Conservation (phyloP, 148 eudicot species). For the Pouteria glomerata region DNA sequence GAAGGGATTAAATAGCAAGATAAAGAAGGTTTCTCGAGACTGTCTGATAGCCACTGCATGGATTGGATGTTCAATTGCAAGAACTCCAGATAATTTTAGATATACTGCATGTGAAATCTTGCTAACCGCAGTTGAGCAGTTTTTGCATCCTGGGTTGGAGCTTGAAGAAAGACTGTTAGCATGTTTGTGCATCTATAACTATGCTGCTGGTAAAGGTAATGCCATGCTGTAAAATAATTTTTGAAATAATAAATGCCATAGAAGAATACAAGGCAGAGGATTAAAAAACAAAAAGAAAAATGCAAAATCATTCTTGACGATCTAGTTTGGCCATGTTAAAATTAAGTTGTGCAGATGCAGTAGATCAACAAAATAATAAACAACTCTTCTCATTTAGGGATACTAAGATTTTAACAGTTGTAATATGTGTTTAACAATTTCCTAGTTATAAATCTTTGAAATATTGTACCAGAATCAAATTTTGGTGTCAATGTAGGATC, state of each 20-base stretch:
- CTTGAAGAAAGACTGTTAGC: constrained; percentile 58
- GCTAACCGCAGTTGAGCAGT: constrained; percentile 37
- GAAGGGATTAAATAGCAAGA: constrained; percentile 42
- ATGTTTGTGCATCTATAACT: constrained; percentile 46
- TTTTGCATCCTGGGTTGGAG: constrained; percentile 48
- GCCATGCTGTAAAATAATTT: background rate
- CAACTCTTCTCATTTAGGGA: background rate
- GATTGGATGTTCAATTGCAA: constrained; percentile 45
- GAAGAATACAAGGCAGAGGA: background rate
- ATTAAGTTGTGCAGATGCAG: background rate
- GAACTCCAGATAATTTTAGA: constrained; percentile 34
- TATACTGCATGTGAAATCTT: constrained; percentile 43
- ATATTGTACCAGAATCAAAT: background rate
- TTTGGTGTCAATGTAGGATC: background rate
- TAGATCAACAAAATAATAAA: background rate
- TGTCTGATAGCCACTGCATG: constrained; percentile 43
- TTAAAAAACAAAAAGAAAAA: background rate
- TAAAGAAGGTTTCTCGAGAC: constrained; percentile 39
- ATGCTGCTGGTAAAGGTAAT: constrained; percentile 51
- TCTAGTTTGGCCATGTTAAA: background rate
- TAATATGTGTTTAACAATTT: background rate
- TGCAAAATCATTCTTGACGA: background rate
- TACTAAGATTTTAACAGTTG: background rate
- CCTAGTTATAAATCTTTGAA: background rate
- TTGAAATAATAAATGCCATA: background rate